A percentile compares a stretch with the other conserved stretches of the same genome.
Evolutionary conservation across 2,329 filamentous ascomycete genomes (phyloP).

Genomic region (Zymoseptoria pseudotritici): DNA sequence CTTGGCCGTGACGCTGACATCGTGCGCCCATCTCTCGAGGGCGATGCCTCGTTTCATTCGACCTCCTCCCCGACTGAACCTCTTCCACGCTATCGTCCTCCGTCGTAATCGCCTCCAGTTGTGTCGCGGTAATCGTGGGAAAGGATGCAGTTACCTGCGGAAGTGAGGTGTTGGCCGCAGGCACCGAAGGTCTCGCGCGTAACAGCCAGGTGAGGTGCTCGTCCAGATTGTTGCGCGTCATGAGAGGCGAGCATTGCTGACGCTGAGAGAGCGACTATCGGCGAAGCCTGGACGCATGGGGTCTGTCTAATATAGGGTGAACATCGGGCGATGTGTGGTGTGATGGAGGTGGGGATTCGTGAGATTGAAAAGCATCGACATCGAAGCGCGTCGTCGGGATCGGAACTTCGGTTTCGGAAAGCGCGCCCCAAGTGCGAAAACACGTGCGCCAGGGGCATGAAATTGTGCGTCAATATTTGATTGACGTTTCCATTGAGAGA

Average conservation of each 20-base stretch:
- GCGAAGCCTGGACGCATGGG: constrained; percentile 1
- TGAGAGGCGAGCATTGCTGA: constrained; percentile 26
- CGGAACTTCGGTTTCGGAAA: too few species aligned
- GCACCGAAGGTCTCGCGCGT: constrained; percentile 38
- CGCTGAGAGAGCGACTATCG: background rate
- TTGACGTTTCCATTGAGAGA: too few species aligned
- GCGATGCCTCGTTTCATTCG: constrained; percentile 6
- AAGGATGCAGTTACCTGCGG: constrained; percentile 17
- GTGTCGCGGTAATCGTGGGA: constrained; percentile 3
- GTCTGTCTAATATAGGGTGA: background rate
- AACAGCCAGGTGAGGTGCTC: constrained; percentile 45
- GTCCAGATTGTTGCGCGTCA: constrained; percentile 44
- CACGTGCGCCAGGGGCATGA: background rate
- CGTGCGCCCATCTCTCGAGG: constrained; percentile 4
- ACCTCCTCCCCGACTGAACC: background rate
- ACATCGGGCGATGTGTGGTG: background rate
- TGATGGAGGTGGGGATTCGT: background rate
- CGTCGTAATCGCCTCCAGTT: constrained; percentile 2
- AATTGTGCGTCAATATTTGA: background rate
- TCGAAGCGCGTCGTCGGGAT: too few species aligned
- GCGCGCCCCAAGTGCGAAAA: background rate
- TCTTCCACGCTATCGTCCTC: background rate
- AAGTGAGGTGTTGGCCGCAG: constrained; percentile 18
- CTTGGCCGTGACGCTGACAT: constrained; percentile 2
- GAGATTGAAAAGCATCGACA: background rate